Conservation (phyloP, 2,329 filamentous ascomycete genomes). For the Fusarium sp. region DNA sequence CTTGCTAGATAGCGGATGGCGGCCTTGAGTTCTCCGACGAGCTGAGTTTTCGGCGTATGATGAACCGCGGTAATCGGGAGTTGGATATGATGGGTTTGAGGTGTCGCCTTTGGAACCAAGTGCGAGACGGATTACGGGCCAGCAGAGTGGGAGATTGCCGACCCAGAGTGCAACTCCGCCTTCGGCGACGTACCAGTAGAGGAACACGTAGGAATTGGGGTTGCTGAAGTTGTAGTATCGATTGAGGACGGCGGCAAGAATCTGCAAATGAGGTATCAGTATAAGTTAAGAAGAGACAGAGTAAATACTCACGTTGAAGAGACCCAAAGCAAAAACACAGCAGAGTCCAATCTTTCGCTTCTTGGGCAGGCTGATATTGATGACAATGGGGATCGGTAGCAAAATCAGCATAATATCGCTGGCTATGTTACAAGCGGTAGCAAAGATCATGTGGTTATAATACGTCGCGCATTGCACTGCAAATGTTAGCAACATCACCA, state of each 20-base stretch:
- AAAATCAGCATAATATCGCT: slow-evolving; percentile 61
- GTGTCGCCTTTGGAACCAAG: slow-evolving; percentile 44
- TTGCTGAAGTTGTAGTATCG: slow-evolving; percentile 72
- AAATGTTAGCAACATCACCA: slow-evolving; percentile 14
- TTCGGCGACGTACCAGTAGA: slow-evolving; percentile 72
- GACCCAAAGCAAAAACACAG: slow-evolving; percentile 68
- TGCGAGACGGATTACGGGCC: slow-evolving; percentile 66
- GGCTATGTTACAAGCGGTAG: slow-evolving; percentile 62
- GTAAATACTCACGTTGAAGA: slow-evolving; percentile 56
- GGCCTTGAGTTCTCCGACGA: slow-evolving; percentile 34
- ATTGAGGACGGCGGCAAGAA: slow-evolving; percentile 70
- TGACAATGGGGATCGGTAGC: slow-evolving; percentile 61
- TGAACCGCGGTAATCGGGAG: slow-evolving; percentile 23
- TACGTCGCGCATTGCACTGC: slow-evolving; percentile 61
- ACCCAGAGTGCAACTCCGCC: slow-evolving; percentile 71
- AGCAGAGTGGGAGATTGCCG: slow-evolving; percentile 71
- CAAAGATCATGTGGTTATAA: slow-evolving; percentile 62
- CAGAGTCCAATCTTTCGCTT: slow-evolving; percentile 66
- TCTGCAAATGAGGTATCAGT: slow-evolving; percentile 54
- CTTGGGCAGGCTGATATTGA: slow-evolving; percentile 55
- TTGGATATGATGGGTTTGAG: slow-evolving; percentile 45
- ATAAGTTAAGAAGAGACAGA: neutral
- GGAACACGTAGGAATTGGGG: slow-evolving; percentile 68
- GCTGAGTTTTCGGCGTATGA: slow-evolving; percentile 41
- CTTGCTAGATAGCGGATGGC: slow-evolving; percentile 34